Conservation (phyloP, 495 filamentous ascomycete species). For the Cercophora scortea region DNA sequence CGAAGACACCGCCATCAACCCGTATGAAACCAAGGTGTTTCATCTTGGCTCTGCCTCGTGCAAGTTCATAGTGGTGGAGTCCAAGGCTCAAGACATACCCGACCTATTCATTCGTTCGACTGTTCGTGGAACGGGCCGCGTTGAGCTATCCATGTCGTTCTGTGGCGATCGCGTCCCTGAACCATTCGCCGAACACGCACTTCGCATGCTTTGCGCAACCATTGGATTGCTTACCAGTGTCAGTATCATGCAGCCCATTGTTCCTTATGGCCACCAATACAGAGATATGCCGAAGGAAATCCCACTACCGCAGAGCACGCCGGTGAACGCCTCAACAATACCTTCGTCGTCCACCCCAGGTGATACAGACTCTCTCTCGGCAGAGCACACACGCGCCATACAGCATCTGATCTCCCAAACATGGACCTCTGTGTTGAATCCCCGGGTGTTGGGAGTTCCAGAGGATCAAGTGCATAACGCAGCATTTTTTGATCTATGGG, state of each 20-base stretch:
- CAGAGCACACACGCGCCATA: slow-evolving; percentile 21
- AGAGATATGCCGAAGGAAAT: slow-evolving; percentile 25
- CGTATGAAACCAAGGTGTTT: slow-evolving; percentile 27
- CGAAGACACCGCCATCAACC: slow-evolving; percentile 25
- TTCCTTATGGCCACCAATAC: slow-evolving; percentile 29
- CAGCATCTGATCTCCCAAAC: slow-evolving; percentile 29
- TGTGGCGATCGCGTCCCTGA: slow-evolving; percentile 30
- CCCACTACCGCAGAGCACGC: slow-evolving; percentile 21
- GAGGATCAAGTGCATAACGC: slow-evolving; percentile 35
- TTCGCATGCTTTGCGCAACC: slow-evolving; percentile 34
- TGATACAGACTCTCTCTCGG: slow-evolving; percentile 8
- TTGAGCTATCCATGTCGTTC: slow-evolving; percentile 34
- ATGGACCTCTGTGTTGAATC: slow-evolving; percentile 34
- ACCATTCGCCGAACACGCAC: slow-evolving; percentile 31
- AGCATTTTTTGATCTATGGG: slow-evolving; percentile 43
- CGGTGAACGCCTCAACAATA: not conserved
- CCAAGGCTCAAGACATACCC: slow-evolving; percentile 28
- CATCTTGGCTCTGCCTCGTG: slow-evolving; percentile 31
- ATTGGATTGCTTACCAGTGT: slow-evolving; percentile 32
- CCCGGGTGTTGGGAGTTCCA: slow-evolving; percentile 29
- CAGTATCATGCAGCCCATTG: slow-evolving; percentile 32
- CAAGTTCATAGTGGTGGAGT: slow-evolving; percentile 29
- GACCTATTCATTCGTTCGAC: slow-evolving; percentile 35
- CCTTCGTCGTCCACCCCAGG: slow-evolving; percentile 10
- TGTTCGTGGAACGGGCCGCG: slow-evolving; percentile 18